Evolutionary conservation across 2,329 filamentous ascomycete genomes (phyloP).

Genomic region (Pseudocercospora musae): DNA sequence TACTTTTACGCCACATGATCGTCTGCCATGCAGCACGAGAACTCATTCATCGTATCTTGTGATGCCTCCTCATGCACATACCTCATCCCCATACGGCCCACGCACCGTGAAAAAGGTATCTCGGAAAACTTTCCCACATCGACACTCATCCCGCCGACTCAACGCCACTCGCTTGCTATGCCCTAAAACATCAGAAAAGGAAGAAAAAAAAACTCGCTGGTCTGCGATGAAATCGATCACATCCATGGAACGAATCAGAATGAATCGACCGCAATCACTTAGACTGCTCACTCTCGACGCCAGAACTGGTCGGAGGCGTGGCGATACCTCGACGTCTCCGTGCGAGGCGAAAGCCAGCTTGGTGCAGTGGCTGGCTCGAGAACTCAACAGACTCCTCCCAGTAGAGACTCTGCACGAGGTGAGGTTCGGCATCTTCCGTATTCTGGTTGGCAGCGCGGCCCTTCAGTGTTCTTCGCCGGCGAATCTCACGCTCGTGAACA

Average conservation of each 20-base stretch:
- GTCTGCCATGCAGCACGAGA: neutral
- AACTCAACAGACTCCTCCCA: slow-evolving; percentile 39
- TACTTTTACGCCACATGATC: neutral
- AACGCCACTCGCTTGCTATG: slow-evolving; percentile 31
- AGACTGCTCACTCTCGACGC: slow-evolving; percentile 22
- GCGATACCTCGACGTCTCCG: slow-evolving; percentile 31
- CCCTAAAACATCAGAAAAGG: slow-evolving; percentile 14
- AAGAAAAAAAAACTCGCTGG: slow-evolving; percentile 1
- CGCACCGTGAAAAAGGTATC: slow-evolving; percentile 7
- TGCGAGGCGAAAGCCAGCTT: slow-evolving; percentile 38
- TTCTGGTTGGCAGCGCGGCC: slow-evolving; percentile 15
- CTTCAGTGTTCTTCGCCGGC: slow-evolving; percentile 31
- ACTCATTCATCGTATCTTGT: slow-evolving; percentile 2
- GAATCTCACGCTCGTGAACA: slow-evolving; percentile 43
- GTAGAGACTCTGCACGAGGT: slow-evolving; percentile 28
- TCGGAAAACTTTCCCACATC: slow-evolving; percentile 8
- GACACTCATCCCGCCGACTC: neutral
- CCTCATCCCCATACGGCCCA: neutral
- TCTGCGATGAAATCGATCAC: slow-evolving; percentile 2
- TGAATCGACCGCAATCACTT: slow-evolving; percentile 10
- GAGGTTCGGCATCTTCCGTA: slow-evolving; percentile 10
- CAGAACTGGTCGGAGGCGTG: slow-evolving; percentile 30
- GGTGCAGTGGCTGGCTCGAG: slow-evolving; percentile 29
- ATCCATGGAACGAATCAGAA: neutral
- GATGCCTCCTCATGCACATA: neutral